A percentile compares a stretch with the other conserved stretches of the same genome.
These are phyloP conservation scores for Phaffomyces thermotolerans DNA, from an alignment of 805 yeast genomes.

Conservation along the genomic window DNA sequence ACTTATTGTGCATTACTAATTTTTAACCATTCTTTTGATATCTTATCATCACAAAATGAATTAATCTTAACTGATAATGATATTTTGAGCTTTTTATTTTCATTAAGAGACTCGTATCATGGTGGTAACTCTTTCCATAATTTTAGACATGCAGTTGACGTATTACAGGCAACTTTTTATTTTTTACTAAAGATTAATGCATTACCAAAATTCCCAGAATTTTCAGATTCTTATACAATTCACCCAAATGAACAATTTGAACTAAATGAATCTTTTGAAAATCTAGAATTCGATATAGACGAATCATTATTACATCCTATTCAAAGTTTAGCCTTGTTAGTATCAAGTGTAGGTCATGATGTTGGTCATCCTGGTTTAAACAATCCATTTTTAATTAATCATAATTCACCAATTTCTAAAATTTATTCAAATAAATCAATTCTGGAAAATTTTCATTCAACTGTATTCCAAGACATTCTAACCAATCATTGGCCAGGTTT, in stretches of 20 bases:
- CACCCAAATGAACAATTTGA: slow-evolving; percentile 14
- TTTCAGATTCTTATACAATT: slow-evolving; percentile 9
- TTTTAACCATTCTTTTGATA: slow-evolving; percentile 36
- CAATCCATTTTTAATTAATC: slow-evolving; percentile 55
- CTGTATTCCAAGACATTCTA: slow-evolving; percentile 49
- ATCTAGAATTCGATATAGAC: slow-evolving; percentile 6
- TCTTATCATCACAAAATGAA: slow-evolving; percentile 10
- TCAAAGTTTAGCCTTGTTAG: slow-evolving; percentile 53
- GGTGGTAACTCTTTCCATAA: slow-evolving; percentile 89
- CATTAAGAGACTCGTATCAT: slow-evolving; percentile 72
- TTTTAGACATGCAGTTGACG: slow-evolving; percentile 94
- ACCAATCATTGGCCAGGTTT: slow-evolving; percentile 45
- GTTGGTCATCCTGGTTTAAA: slow-evolving; percentile 97
- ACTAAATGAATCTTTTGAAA: neutral
- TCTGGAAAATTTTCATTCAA: slow-evolving; percentile 75
- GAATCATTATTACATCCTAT: slow-evolving; percentile 22
- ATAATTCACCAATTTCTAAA: slow-evolving; percentile 56
- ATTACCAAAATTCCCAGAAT: slow-evolving; percentile 18
- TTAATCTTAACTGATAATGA: slow-evolving; percentile 31
- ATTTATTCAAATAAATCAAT: slow-evolving; percentile 60
- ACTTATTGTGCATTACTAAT: slow-evolving; percentile 52
- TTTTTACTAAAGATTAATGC: slow-evolving; percentile 34
- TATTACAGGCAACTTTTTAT: slow-evolving; percentile 80
- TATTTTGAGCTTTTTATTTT: slow-evolving; percentile 52
- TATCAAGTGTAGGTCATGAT: slow-evolving; percentile 92